Percentiles rank a stretch among this genome's conserved stretches.
phyloP scores from a whole-genome alignment of 495 filamentous ascomycete species.

The Hyaloscypha variabilis region DNA sequence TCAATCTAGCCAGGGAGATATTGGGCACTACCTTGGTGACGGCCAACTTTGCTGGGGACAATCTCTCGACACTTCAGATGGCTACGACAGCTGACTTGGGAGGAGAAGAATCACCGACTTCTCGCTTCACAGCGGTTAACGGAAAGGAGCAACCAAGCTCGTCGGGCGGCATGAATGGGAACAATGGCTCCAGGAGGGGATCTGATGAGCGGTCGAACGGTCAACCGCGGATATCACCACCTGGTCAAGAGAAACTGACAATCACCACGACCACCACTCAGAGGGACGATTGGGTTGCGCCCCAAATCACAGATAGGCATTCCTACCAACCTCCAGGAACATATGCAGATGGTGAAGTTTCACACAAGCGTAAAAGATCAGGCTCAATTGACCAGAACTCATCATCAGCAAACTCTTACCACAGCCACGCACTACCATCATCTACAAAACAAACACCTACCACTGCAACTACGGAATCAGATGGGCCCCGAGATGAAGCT shows the following conservation, averaged over 20 bases:
- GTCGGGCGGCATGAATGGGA: slow-evolving; percentile 14
- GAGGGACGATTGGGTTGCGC: slow-evolving; percentile 31
- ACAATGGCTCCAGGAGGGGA: slow-evolving; percentile 18
- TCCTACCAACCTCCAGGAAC: slow-evolving; percentile 30
- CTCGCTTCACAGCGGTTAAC: slow-evolving; percentile 35
- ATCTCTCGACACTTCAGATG: slow-evolving; percentile 15
- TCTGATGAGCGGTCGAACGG: slow-evolving; percentile 32
- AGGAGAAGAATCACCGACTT: slow-evolving; percentile 26
- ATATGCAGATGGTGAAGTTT: slow-evolving; percentile 42
- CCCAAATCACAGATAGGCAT: slow-evolving; percentile 23
- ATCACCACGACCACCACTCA: slow-evolving; percentile 31
- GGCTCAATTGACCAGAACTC: slow-evolving; percentile 42
- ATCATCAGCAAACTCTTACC: slow-evolving; percentile 32
- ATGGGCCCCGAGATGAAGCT: slow-evolving; percentile 29
- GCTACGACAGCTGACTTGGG: slow-evolving; percentile 12
- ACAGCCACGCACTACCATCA: slow-evolving; percentile 37
- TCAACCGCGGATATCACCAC: slow-evolving; percentile 31
- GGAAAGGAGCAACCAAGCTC: slow-evolving; percentile 24
- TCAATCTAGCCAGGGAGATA: slow-evolving; percentile 21
- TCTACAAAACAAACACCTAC: slow-evolving; percentile 40
- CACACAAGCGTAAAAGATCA: slow-evolving; percentile 58
- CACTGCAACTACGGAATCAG: slow-evolving; percentile 31
- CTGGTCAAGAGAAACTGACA: slow-evolving; percentile 34
- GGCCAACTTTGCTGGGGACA: background rate
- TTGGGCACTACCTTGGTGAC: slow-evolving; percentile 7